phyloP scores from a whole-genome alignment of 2,329 filamentous ascomycete genomes.

The Fusarium kyushuense region DNA sequence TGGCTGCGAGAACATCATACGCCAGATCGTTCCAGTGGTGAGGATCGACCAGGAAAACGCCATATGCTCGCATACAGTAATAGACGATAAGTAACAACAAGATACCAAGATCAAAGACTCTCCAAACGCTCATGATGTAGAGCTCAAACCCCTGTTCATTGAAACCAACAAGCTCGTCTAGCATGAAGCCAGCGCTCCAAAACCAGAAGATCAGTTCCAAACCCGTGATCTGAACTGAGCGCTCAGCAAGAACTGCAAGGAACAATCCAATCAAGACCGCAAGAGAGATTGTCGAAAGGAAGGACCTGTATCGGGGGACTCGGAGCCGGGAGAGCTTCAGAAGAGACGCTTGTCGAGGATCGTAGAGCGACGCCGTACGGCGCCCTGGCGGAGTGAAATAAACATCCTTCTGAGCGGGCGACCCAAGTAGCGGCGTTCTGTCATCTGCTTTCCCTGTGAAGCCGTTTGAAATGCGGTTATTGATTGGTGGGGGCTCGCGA shows the following conservation, averaged over 20 bases:
- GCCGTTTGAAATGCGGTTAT: slow-evolving; percentile 44
- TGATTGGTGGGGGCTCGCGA: slow-evolving; percentile 59
- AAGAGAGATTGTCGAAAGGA: slow-evolving; percentile 89
- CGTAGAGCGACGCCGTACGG: slow-evolving; percentile 87
- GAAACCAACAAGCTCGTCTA: slow-evolving; percentile 95
- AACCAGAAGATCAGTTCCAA: slow-evolving; percentile 95
- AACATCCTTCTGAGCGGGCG: slow-evolving; percentile 49
- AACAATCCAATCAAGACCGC: slow-evolving; percentile 88
- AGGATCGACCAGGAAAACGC: slow-evolving; percentile 83
- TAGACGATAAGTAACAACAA: slow-evolving; percentile 87
- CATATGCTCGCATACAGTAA: slow-evolving; percentile 89
- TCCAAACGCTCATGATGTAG: slow-evolving; percentile 99
- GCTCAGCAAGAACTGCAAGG: slow-evolving; percentile 80
- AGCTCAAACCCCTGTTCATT: slow-evolving; percentile 96
- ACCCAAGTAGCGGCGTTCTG: slow-evolving; percentile 65
- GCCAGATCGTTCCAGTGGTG: slow-evolving; percentile 83
- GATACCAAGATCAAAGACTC: slow-evolving; percentile 93
- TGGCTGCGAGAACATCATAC: slow-evolving; percentile 93
- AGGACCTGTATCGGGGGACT: slow-evolving; percentile 90
- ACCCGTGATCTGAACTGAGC: slow-evolving; percentile 83
- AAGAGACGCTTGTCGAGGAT: slow-evolving; percentile 88
- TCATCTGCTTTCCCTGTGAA: slow-evolving; percentile 55
- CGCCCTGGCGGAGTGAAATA: slow-evolving; percentile 61
- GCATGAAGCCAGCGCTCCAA: slow-evolving; percentile 97
- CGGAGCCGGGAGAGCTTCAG: slow-evolving; percentile 92